Conservation (phyloP, 768 basidiomycete species). For the Kwoniella sp. region DNA sequence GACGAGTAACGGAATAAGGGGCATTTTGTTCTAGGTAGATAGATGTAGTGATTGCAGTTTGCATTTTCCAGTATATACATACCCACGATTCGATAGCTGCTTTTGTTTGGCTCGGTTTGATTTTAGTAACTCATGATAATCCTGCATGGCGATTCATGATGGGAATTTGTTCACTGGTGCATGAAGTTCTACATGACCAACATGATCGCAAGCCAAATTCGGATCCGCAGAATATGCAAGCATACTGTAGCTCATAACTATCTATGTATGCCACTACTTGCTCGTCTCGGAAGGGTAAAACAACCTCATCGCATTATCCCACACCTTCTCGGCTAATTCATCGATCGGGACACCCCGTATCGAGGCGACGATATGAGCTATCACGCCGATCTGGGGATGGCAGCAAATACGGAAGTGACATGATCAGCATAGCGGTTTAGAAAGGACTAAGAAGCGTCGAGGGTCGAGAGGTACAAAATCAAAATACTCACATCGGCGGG, state of each 20-base stretch:
- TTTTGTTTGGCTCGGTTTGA: too few species aligned
- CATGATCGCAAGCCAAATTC: too few species aligned
- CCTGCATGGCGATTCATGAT: too few species aligned
- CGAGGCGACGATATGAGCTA: slow-evolving; percentile 71
- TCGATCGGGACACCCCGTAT: slow-evolving; percentile 62
- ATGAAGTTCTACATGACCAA: too few species aligned
- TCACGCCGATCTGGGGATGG: slow-evolving; percentile 60
- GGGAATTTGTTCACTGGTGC: too few species aligned
- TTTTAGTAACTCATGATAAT: too few species aligned
- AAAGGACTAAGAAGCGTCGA: too few species aligned
- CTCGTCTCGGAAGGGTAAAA: slow-evolving; percentile 62
- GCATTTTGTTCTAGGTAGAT: not conserved
- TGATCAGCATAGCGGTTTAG: not conserved
- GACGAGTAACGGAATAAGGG: too few species aligned
- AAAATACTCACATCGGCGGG: slow-evolving; percentile 58
- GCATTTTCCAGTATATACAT: not conserved
- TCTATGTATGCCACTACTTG: too few species aligned
- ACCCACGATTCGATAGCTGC: too few species aligned
- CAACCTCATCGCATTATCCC: slow-evolving; percentile 67
- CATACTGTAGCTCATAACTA: too few species aligned
- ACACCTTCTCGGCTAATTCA: slow-evolving; percentile 64
- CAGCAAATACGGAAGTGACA: not conserved
- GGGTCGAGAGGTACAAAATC: not conserved
- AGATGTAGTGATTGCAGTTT: not conserved
- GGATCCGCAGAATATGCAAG: too few species aligned